phyloP scores from a whole-genome alignment of 331 rosid species.

The Ulmus americana region DNA sequence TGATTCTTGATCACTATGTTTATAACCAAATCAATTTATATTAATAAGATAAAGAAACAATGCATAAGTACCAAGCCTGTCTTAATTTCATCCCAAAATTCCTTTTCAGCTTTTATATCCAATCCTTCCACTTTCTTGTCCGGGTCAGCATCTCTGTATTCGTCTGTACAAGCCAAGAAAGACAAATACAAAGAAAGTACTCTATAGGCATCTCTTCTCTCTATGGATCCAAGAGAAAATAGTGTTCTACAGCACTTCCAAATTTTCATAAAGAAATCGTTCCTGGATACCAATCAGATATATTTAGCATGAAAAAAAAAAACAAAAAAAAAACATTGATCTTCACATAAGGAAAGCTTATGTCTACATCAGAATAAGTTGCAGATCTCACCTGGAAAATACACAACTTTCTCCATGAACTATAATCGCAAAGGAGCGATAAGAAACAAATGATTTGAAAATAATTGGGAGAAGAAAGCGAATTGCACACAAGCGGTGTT shows the following conservation, averaged over 20 bases:
- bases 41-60: conserved; percentile 20
- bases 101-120: conserved; percentile 60
- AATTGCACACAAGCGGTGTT: conserved; percentile 66
- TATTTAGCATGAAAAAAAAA: conserved; percentile 9
- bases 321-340: conserved; percentile 3
- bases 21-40: conserved; percentile 18
- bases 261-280: conserved; percentile 47
- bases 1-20: conserved; percentile 19
- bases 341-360: conserved; percentile 8
- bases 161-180: conserved; percentile 43
- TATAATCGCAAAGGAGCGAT: conserved; percentile 36
- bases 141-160: conserved; percentile 36
- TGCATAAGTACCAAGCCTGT: conserved; percentile 65
- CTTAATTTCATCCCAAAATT: conserved; percentile 77
- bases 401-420: conserved; percentile 33
- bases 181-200: conserved; percentile 67
- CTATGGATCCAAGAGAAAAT: conserved; percentile 63
- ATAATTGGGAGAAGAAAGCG: conserved; percentile 64
- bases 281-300: conserved; percentile 50
- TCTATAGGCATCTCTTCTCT: conserved; percentile 80
- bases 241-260: conserved; percentile 77
- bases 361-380: conserved; percentile 8
- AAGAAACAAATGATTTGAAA: conserved; percentile 53
- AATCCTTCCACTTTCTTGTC: conserved; percentile 32
- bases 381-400: conserved; percentile 55